Base-by-base conservation (phyloP, 768 basidiomycete species). In the Kwoniella bestiolae region DNA sequence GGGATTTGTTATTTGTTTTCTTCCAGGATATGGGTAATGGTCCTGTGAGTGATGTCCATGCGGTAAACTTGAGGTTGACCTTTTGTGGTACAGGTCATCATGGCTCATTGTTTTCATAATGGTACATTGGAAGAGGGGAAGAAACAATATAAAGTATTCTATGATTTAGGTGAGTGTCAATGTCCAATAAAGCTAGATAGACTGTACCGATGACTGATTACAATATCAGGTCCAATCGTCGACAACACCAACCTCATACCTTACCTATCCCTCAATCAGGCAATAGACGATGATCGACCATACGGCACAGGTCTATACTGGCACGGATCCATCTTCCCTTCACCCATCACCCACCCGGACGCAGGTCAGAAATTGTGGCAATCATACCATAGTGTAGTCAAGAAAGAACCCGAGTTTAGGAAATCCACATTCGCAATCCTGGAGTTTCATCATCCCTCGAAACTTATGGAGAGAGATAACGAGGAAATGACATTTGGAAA, bases 151-250 rank as follows among this genome's bases (percentile, higher is more conserved):
- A 29, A 53, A 26, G 26, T 32, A 8, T 23, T 62, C 11, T 25
- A 52, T 21, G 49, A 53, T 9, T 7, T 62, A 26, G 60, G 60
- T 35, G 18, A 52, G 31, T 31, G 31, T 23, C 18, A 14, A 51
- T 18, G 38, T 18, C 1, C 0, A 31, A 16, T 26, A 32, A 12
- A 5, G 0, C 25, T 41, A n/a, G n/a, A n/a, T n/a, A n/a, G n/a
- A n/a, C n/a, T n/a, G n/a, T n/a, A n/a, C n/a, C n/a, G 29, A 31
- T 35, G 5, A 11, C 29, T 31, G 60, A 31, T 52, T 8, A 62
- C 23, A 21, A 25, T 41, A 14, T 21, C 49, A 62, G 60, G 60
- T 21, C 60, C 47, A 16, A 35, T 53, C 18, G 9, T 21, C 49
- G 32, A 62, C 23, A 62, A 16, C 31, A 51, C 50, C 0, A 32